Percentiles rank a stretch among this genome's conserved stretches.
These are phyloP conservation scores for Pyricularia sp. DNA, from an alignment of 2,329 filamentous ascomycete genomes.

Conservation along the genomic window DNA sequence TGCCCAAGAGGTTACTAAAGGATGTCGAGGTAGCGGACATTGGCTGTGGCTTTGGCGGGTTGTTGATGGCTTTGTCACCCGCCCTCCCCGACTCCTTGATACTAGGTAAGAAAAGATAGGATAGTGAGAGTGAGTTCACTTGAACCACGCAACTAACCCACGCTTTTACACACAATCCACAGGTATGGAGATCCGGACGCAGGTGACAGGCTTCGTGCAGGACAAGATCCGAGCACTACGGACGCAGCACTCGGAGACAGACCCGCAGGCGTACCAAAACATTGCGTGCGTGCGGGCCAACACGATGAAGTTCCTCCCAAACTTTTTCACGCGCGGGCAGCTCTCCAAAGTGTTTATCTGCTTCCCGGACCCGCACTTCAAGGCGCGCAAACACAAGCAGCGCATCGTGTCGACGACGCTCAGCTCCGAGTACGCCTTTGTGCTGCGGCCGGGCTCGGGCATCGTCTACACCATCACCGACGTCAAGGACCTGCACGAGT, in stretches of 20 bases:
- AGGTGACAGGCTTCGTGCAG: constrained; percentile 85
- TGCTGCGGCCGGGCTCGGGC: constrained; percentile 64
- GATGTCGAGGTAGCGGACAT: constrained; percentile 92
- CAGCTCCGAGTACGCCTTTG: constrained; percentile 89
- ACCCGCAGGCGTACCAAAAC: constrained; percentile 62
- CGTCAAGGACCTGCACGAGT: constrained; percentile 84
- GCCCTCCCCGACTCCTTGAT: constrained; percentile 73
- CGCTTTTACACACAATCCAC: background rate
- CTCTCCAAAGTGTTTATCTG: constrained; percentile 92
- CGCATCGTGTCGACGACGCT: constrained; percentile 84
- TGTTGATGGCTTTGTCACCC: constrained; percentile 78
- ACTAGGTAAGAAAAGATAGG: constrained; percentile 49
- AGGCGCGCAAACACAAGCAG: constrained; percentile 93
- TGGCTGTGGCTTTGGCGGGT: constrained; percentile 89
- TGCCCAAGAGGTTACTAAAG: constrained; percentile 38
- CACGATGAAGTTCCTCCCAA: constrained; percentile 99
- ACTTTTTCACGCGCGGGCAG: constrained; percentile 79
- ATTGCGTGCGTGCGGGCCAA: constrained; percentile 84
- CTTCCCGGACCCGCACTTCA: constrained; percentile 98
- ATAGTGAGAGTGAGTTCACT: background rate
- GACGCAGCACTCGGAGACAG: constrained; percentile 38
- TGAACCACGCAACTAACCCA: background rate
- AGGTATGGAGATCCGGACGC: constrained; percentile 88
- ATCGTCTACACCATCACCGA: constrained; percentile 95
- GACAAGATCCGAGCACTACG: constrained; percentile 79